A percentile compares a stretch with the other conserved stretches of the same genome.
Conservation (phyloP, 1,284 basidiomycete species). For the Sporisorium reilianum region DNA sequence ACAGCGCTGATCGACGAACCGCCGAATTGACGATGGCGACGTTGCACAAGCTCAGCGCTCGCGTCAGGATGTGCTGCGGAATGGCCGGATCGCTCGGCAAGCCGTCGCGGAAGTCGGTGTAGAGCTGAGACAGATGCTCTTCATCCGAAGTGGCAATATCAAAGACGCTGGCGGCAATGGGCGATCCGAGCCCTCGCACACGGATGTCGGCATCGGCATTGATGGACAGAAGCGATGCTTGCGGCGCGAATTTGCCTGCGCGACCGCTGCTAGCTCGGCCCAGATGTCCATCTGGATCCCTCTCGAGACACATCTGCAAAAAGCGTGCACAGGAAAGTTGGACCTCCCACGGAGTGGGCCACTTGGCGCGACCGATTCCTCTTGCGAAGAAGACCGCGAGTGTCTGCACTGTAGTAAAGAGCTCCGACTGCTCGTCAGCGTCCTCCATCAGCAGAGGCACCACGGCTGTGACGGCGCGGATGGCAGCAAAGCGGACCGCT, state of each 20-base stretch:
- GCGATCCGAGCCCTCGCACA: constrained; percentile 82
- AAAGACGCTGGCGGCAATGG: constrained; percentile 76
- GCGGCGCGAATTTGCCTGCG: constrained; percentile 9
- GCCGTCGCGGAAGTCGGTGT: constrained; percentile 31
- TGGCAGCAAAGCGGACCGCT: constrained; percentile 22
- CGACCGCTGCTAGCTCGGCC: constrained; percentile 18
- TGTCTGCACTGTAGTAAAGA: constrained; percentile 40
- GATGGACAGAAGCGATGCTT: constrained; percentile 22
- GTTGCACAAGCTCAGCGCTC: constrained; percentile 83
- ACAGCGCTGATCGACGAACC: constrained; percentile 86
- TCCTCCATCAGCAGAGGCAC: constrained; percentile 26
- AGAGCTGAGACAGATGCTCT: constrained; percentile 32
- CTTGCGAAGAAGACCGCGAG: constrained; percentile 40
- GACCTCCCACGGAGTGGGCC: constrained; percentile 39
- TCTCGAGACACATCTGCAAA: constrained; percentile 73
- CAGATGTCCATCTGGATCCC: constrained; percentile 17
- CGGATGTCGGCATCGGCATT: constrained; percentile 81
- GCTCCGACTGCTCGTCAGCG: constrained; percentile 26
- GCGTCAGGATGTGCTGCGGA: constrained; percentile 82
- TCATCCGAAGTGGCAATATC: constrained; percentile 31
- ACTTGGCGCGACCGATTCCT: constrained; percentile 30
- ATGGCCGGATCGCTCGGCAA: constrained; percentile 70
- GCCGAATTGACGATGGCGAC: constrained; percentile 83
- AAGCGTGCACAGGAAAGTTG: constrained; percentile 73
- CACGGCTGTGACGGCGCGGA: constrained; percentile 16